Base-by-base conservation (phyloP, 2,329 filamentous ascomycete species). In the Pseudomassariella vexata region DNA sequence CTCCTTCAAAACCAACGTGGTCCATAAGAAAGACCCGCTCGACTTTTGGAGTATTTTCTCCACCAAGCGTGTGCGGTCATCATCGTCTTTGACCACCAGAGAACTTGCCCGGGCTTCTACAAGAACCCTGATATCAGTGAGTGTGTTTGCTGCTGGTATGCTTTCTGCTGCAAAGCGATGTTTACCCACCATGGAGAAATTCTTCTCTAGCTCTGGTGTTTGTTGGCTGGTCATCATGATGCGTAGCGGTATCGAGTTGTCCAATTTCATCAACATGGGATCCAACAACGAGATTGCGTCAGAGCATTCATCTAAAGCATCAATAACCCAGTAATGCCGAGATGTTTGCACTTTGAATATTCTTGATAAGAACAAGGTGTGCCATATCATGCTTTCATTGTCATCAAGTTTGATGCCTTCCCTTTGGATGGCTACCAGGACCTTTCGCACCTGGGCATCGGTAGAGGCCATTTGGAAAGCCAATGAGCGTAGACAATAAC, bases 291-390 rank as follows among this genome's bases (percentile, higher is more conserved):
- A 10, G 9, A 14, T 15, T 7, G 24, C 24, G 15, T 14, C 12
- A 9, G 24, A 8, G 12, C 53, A 60, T 33, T 60, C 56, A 33
- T 60, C 57, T 6, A 59, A 17, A 2, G 49, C 57, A 40, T 61
- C 57, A 17, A 61, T 47, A 0, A 60, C 45, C 55, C 53, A 58
- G 25, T 58, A 50, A 12, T 41, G 35, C 14, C 35, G 26, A 9
- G 36, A 22, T 9, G 44, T 33, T 4, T 24, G 30, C 6, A 44
- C 34, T 30, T 50, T 49, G 11, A 57, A 46, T 6, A 60, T 56
- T 4, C 50, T 38, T 5, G 43, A 47, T 3, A 45, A 31, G 30
- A 59, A 59, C 0, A 60, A 1, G 30, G 50, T 59, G 5, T 41
- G 41, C 57, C 57, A 61, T 9, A 60, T 47, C 3, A 44, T 42